A percentile compares a stretch with the other conserved stretches of the same genome.
Evolutionary conservation across 805 yeast genomes (phyloP).

Genomic region (Starmerella bombicola): DNA sequence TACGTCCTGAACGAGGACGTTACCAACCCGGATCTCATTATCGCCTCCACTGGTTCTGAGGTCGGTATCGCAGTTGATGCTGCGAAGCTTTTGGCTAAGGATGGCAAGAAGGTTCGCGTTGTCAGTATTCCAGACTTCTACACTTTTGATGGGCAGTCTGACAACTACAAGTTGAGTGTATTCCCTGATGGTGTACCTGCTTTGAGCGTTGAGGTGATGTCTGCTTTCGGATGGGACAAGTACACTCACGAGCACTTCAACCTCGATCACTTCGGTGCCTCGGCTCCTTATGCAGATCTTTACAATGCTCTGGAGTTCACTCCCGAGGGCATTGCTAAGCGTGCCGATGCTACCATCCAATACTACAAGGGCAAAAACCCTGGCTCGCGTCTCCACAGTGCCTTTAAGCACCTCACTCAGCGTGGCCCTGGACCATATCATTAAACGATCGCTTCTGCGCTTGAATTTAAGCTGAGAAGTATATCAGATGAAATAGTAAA

Average conservation of each 20-base stretch:
- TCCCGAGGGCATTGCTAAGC: conserved; percentile 79
- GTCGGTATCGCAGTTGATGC: conserved; percentile 73
- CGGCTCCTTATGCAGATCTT: conserved; percentile 76
- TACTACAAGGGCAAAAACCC: conserved; percentile 67
- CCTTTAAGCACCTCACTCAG: conserved; percentile 23
- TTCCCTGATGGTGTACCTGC: conserved; percentile 93
- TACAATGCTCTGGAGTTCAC: conserved; percentile 83
- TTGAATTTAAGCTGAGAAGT: no score
- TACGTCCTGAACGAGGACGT: conserved; percentile 56
- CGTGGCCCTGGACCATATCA: conserved; percentile 24
- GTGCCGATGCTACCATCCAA: conserved; percentile 65
- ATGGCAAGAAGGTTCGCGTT: conserved; percentile 63
- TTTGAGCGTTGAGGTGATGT: conserved; percentile 84
- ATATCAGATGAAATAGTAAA: no score
- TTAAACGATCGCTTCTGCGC: not conserved
- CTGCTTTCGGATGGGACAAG: conserved; percentile 85
- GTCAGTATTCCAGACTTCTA: conserved; percentile 89
- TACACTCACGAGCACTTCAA: conserved; percentile 96
- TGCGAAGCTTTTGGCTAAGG: conserved; percentile 51
- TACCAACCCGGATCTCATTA: conserved; percentile 52
- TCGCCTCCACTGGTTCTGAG: conserved; percentile 92
- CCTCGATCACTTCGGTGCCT: conserved; percentile 90
- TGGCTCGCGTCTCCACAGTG: conserved; percentile 54
- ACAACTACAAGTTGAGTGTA: conserved; percentile 69
- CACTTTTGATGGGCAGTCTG: conserved; percentile 75